A percentile compares a stretch with the other conserved stretches of the same genome.
Conservation (phyloP, 306 rosid genomes). For the Acacia melanoxylon region DNA sequence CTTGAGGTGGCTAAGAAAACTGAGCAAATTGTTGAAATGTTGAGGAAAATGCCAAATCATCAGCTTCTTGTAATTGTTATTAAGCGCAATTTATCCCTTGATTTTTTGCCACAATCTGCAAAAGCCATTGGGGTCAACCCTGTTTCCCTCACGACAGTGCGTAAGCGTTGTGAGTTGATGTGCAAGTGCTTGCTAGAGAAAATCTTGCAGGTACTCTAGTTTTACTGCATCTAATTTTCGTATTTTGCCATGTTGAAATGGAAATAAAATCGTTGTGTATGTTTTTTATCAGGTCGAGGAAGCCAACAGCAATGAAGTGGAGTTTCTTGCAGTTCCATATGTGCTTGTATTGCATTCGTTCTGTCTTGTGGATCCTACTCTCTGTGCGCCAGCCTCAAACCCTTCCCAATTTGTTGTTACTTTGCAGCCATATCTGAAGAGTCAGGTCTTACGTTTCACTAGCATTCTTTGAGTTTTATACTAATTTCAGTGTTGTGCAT, state of each 20-base stretch:
- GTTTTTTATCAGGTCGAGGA: slow-evolving; percentile 78
- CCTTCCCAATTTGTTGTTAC: slow-evolving; percentile 97
- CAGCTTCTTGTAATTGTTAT: slow-evolving; percentile 84
- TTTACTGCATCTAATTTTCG: slow-evolving; percentile 21
- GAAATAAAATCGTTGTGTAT: slow-evolving; percentile 13
- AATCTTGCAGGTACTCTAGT: slow-evolving; percentile 71
- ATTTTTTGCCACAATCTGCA: slow-evolving; percentile 91
- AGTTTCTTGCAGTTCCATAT: slow-evolving; percentile 76
- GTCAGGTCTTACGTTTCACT: slow-evolving; percentile 60
- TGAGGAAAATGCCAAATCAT: slow-evolving; percentile 79
- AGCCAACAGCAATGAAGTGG: slow-evolving; percentile 66
- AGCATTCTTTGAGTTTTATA: neutral
- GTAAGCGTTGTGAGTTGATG: slow-evolving; percentile 94
- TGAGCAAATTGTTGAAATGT: slow-evolving; percentile 94
- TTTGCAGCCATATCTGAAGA: slow-evolving; percentile 93
- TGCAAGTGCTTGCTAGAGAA: slow-evolving; percentile 97
- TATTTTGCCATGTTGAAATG: slow-evolving; percentile 17
- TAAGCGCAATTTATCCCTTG: slow-evolving; percentile 92
- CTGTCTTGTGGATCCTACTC: slow-evolving; percentile 89
- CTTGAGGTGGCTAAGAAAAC: slow-evolving; percentile 84
- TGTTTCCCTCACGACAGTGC: slow-evolving; percentile 72
- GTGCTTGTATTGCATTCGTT: slow-evolving; percentile 90
- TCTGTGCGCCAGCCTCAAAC: slow-evolving; percentile 90
- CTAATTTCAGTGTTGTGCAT: neutral
- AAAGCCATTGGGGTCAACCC: slow-evolving; percentile 91